phyloP scores from a whole-genome alignment of 2,329 filamentous ascomycete species.

The Colletotrichum sublineola region DNA sequence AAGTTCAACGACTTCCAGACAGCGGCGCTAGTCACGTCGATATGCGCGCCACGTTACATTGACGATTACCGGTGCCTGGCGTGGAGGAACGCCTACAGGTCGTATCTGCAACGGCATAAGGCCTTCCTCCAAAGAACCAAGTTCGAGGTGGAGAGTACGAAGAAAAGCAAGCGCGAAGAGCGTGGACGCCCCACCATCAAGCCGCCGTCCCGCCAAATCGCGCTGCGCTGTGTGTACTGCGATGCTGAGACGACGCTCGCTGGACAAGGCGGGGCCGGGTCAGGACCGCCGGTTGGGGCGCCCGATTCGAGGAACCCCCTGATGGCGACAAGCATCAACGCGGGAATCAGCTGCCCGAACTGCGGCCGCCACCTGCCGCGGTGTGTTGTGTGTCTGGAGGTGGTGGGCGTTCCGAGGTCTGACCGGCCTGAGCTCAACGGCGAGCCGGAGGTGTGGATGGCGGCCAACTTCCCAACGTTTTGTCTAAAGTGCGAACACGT shows the following conservation, averaged over 20 bases:
- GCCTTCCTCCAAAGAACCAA: slow-evolving; percentile 81
- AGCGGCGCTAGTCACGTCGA: slow-evolving; percentile 79
- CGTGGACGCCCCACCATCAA: slow-evolving; percentile 73
- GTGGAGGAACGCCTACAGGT: slow-evolving; percentile 80
- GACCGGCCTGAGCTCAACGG: slow-evolving; percentile 67
- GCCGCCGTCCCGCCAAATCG: slow-evolving; percentile 76
- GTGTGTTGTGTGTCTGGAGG: slow-evolving; percentile 76
- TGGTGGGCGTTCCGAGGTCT: slow-evolving; percentile 74
- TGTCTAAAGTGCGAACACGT: slow-evolving; percentile 78
- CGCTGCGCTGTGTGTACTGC: slow-evolving; percentile 83
- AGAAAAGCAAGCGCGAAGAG: slow-evolving; percentile 70
- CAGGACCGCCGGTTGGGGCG: slow-evolving; percentile 34
- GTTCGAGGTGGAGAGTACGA: slow-evolving; percentile 83
- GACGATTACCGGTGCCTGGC: slow-evolving; percentile 80
- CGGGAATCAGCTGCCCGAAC: slow-evolving; percentile 74
- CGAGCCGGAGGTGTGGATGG: slow-evolving; percentile 61
- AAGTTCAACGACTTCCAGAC: slow-evolving; percentile 85
- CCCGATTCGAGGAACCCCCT: slow-evolving; percentile 65
- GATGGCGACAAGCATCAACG: slow-evolving; percentile 68
- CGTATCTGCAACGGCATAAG: slow-evolving; percentile 79
- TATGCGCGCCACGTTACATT: slow-evolving; percentile 81
- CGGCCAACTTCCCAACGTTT: slow-evolving; percentile 75
- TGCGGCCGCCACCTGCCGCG: slow-evolving; percentile 76
- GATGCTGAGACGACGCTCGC: slow-evolving; percentile 66
- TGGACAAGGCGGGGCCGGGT: slow-evolving; percentile 38